These are phyloP conservation scores for Arxiozyma heterogenica DNA, from an alignment of 1,139 yeast genomes.

Conservation along the genomic window DNA sequence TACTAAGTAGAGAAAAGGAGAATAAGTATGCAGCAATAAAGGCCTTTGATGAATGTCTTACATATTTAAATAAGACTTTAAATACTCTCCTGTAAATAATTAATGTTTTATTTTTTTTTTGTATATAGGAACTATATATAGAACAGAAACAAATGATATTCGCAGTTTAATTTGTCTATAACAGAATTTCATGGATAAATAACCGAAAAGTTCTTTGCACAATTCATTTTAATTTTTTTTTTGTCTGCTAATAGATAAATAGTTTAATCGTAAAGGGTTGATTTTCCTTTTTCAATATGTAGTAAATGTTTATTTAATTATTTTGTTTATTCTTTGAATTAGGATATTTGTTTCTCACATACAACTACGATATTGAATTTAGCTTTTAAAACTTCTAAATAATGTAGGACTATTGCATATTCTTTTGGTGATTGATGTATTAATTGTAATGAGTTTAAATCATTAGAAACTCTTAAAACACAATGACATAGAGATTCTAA, in stretches of 20 bases:
- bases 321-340: neutral
- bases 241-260: neutral
- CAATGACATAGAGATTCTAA: neutral
- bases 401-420: neutral
- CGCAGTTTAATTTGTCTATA: neutral
- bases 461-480: neutral
- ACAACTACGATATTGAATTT: neutral
- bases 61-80: slow-evolving; percentile 22
- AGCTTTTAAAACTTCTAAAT: neutral
- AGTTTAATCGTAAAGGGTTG: neutral
- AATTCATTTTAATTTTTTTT: neutral
- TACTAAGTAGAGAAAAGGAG: neutral
- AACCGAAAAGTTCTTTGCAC: neutral
- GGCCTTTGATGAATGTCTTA: slow-evolving; percentile 22
- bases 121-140: neutral
- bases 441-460: neutral
- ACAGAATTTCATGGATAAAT: too few relatives aligned
- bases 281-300: too few relatives aligned
- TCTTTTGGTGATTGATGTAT: neutral
- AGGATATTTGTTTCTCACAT: neutral
- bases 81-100: slow-evolving; percentile 18
- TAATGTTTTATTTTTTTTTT: neutral
- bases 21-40: slow-evolving; percentile 9
- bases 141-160: neutral
- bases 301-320: neutral